Evolutionary conservation across 2,329 filamentous ascomycete genomes (phyloP).

Genomic region (Calonectria multiphialidica): DNA sequence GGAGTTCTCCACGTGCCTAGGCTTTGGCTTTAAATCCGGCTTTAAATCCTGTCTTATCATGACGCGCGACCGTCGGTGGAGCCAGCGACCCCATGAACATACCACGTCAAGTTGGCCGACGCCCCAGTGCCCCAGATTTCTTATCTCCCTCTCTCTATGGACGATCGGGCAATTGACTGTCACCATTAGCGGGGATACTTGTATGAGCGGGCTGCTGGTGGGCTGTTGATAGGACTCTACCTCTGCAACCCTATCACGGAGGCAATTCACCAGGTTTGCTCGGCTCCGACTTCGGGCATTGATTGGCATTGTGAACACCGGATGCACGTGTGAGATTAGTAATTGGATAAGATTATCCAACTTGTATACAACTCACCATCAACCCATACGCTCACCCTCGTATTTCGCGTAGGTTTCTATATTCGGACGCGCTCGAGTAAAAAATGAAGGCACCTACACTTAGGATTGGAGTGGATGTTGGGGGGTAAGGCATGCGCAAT

Average conservation of each 20-base stretch:
- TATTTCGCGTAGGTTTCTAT: not conserved
- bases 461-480: slow-evolving; percentile 55
- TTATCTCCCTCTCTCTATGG: not conserved
- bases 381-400: not conserved
- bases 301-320: not conserved
- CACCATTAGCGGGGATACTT: not conserved
- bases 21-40: not conserved
- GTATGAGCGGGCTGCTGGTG: not conserved
- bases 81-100: not conserved
- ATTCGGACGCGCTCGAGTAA: not conserved
- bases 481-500: slow-evolving; percentile 41
- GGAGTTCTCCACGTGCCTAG: not conserved
- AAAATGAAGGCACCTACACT: slow-evolving; percentile 38
- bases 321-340: not conserved
- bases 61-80: not conserved
- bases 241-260: not conserved
- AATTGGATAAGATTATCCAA: not conserved
- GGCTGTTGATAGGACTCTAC: not conserved
- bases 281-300: not conserved
- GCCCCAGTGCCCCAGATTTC: slow-evolving; percentile 1
- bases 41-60: slow-evolving; percentile 1
- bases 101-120: not conserved
- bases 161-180: not conserved
- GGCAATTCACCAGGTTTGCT: not conserved
- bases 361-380: not conserved